Base-by-base conservation (phyloP, 1,284 basidiomycete species). In the Ganoderma leucocontextum region DNA sequence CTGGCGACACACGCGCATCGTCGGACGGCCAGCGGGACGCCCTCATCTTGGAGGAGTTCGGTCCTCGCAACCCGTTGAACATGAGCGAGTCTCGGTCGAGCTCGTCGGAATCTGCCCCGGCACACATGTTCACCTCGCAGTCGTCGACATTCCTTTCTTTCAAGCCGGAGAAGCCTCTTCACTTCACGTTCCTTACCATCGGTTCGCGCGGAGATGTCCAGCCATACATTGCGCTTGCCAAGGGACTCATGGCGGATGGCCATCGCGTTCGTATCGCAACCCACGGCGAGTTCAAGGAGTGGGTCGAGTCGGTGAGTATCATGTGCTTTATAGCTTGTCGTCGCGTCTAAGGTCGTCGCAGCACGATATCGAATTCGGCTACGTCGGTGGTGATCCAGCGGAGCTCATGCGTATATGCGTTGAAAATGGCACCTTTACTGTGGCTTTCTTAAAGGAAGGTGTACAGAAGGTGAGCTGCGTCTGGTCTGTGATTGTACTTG, bases 391-490 rank as follows among this genome's bases (percentile, higher is more conserved):
- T 22, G 98, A 99, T 79, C 97, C 97, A 4, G 96, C 97, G 2
- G 97, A 98, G 80, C 84, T 99, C 63, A 94, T 96, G 94, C 87
- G 92, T 58, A 95, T 98, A 72, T 98, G 96, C 78, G 92, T 98
- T 47, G 96, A 98, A 80, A 97, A 98, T 79, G 96, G 98, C 68
- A 98, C 93, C 72, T 99, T 99, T 78, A 98, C 97, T 0, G 91
- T 98, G 39, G 89, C 95, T 0, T 99, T 99, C 81, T 81, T 98
- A 76, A 96, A 92, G 77, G 97, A 99, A 78, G 93, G 91, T 13
- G 80, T 99, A 60, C 86, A 90, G 69, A 97, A 96, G 88, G 95
- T 95, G 66, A 36, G 78, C 67, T 55, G 1, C 68, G 60, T 41
- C 35, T 36, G 19, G 17, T 41, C 53, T 58, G 35, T 55, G 39